These are phyloP conservation scores for Pseudoturritis turrita DNA, from an alignment of 345 rosid species.

Conservation along the genomic window DNA sequence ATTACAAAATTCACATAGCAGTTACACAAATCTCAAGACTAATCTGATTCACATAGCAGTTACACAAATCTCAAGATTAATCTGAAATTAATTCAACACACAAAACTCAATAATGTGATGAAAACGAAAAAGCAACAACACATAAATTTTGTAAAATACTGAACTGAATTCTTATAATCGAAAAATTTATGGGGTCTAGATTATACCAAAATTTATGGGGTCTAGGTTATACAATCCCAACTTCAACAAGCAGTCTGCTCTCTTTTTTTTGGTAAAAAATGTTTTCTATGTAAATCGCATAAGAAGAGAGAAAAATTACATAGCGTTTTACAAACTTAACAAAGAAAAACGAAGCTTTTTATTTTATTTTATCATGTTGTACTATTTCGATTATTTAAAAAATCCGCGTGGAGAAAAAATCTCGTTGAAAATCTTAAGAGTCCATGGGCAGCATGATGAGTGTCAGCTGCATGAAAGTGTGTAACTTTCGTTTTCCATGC, in stretches of 20 bases:
- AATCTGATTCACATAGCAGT: too few relatives aligned
- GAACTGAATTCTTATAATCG: neutral
- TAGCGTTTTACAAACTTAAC: neutral
- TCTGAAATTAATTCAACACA: too few relatives aligned
- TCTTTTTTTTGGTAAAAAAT: neutral
- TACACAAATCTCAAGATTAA: too few relatives aligned
- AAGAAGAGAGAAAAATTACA: neutral
- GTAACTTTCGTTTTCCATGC: conserved; percentile 29
- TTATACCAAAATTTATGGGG: neutral
- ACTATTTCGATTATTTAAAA: neutral
- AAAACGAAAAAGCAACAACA: neutral
- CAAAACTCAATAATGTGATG: neutral
- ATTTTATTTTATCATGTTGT: neutral
- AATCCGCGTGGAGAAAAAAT: conserved; percentile 26
- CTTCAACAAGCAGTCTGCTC: neutral
- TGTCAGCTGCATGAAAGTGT: conserved; percentile 32
- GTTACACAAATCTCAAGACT: too few relatives aligned
- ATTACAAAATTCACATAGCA: too few relatives aligned
- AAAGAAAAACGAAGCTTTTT: neutral
- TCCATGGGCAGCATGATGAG: conserved; percentile 30
- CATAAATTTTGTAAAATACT: neutral
- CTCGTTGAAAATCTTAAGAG: conserved; percentile 25
- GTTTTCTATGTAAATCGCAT: neutral
- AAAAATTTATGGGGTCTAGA: too few relatives aligned
- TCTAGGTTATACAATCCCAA: neutral